phyloP scores from a whole-genome alignment of 164 flowering plant species.

The Berberis vulgaris region DNA sequence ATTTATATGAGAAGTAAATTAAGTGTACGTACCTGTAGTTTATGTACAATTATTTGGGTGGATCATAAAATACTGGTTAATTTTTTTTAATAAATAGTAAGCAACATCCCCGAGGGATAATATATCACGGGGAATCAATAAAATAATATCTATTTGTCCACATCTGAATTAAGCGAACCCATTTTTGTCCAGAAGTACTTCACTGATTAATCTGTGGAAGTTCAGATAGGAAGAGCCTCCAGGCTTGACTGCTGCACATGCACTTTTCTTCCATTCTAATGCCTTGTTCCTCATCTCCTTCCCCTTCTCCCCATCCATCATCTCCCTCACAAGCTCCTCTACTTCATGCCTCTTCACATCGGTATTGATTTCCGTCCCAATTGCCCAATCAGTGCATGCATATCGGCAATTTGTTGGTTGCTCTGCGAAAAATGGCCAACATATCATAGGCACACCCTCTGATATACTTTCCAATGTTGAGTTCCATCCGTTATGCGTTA shows the following conservation, averaged over 20 bases:
- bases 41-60: no score
- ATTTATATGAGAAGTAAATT: no score
- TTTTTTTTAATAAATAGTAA: background rate
- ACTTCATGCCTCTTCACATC: constrained; percentile 27
- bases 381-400: constrained; percentile 22
- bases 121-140: background rate
- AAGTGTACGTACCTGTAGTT: no score
- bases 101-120: background rate
- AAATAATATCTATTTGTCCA: no score
- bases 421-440: constrained; percentile 39
- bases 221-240: constrained; percentile 19
- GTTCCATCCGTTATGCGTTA: constrained; percentile 26
- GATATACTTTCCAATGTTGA: constrained; percentile 22
- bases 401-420: constrained; percentile 33
- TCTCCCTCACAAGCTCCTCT: constrained; percentile 28
- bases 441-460: constrained; percentile 30
- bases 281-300: constrained; percentile 23
- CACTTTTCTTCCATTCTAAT: constrained; percentile 25
- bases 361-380: constrained; percentile 31
- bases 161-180: background rate
- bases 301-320: constrained; percentile 33
- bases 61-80: background rate
- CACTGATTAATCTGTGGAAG: constrained; percentile 5
- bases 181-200: background rate
- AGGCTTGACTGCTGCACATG: constrained; percentile 14